A percentile compares a stretch with the other conserved stretches of the same genome.
Evolutionary conservation across 306 rosid species (phyloP).

Genomic region (Castanea crenata): DNA sequence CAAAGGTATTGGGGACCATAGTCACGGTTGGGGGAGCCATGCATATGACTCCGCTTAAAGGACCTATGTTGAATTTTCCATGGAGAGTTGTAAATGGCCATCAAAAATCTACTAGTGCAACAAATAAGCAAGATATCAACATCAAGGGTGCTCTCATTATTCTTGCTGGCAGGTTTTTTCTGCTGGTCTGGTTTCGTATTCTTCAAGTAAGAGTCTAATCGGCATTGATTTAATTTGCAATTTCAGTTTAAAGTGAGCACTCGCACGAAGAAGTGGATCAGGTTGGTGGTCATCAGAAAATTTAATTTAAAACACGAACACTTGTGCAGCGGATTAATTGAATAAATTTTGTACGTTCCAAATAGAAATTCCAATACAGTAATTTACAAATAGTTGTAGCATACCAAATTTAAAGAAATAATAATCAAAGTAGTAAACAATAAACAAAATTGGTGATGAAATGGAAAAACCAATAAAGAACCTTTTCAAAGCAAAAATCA

Average conservation of each 20-base stretch:
- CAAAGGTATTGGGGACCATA: constrained; percentile 40
- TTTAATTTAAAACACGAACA: too few relatives aligned
- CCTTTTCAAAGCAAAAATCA: too few relatives aligned
- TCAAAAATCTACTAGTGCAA: constrained; percentile 11
- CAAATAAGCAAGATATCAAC: constrained; percentile 23
- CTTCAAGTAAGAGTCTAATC: constrained; percentile 38
- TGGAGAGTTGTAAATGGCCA: constrained; percentile 27
- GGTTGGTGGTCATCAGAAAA: too few relatives aligned
- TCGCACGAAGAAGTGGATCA: too few relatives aligned
- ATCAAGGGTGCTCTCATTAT: constrained; percentile 48
- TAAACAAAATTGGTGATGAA: too few relatives aligned
- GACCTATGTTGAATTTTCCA: constrained; percentile 36
- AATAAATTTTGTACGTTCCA: too few relatives aligned
- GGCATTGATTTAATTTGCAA: not conserved
- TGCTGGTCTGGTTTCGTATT: constrained; percentile 46
- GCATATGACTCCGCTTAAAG: constrained; percentile 42
- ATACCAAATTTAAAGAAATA: too few relatives aligned
- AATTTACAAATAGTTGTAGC: too few relatives aligned
- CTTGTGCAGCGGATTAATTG: too few relatives aligned
- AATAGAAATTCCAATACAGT: too few relatives aligned
- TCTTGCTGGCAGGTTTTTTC: constrained; percentile 38
- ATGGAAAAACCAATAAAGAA: too few relatives aligned
- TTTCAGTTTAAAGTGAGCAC: not conserved
- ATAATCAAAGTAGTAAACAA: too few relatives aligned
- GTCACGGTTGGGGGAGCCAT: constrained; percentile 53